Base-by-base conservation (phyloP, 345 rosid species). In the Dipteronia sinensis region DNA sequence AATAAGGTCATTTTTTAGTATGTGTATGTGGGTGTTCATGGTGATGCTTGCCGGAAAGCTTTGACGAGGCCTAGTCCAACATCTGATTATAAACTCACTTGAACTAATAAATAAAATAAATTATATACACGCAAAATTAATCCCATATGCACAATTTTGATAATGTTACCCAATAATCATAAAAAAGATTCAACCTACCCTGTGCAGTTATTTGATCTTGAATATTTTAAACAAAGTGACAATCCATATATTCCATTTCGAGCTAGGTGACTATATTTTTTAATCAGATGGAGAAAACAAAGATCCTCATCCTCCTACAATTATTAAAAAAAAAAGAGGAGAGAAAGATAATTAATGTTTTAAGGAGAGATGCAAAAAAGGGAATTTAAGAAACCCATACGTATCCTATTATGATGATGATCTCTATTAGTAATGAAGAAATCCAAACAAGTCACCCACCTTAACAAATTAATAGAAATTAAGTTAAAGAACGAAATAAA, bases 351-450 rank as follows among this genome's bases (percentile, higher is more conserved):
- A 29, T 29, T 29, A 29, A 1, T 34, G 38, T 34, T 34, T 34
- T 34, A 34, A 34, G 38, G 38, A 34, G 38, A 61, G 65, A 19
- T 73, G 76, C 38, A 53, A 53, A 19, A 23, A 47, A 59, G 44
- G 67, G 71, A 77, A 20, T 58, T 58, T 58, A 31, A 72, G 62
- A 80, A 83, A 64, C 53, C 78, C 83, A 72, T 34, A 34, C 75
- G 71, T 82, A 75, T 78, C 78, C 83, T 82, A 49, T 49, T 82
- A 49, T 49, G 55, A 80, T 73, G 75, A 71, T 34, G 38, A 34
- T 34, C 38, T 78, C 76, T 79, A 86, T 84, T 82, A 88, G 88
- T 76, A 79, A 82, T 71, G 75, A 88, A 81, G 85, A 86, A 82
- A 84, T 77, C 82, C 89, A 86, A 82, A 79, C 87, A 77, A 67